Percentiles rank a stretch among this genome's conserved stretches.
Evolutionary conservation across 306 rosid species (phyloP).

Genomic region (Biancaea sappan): DNA sequence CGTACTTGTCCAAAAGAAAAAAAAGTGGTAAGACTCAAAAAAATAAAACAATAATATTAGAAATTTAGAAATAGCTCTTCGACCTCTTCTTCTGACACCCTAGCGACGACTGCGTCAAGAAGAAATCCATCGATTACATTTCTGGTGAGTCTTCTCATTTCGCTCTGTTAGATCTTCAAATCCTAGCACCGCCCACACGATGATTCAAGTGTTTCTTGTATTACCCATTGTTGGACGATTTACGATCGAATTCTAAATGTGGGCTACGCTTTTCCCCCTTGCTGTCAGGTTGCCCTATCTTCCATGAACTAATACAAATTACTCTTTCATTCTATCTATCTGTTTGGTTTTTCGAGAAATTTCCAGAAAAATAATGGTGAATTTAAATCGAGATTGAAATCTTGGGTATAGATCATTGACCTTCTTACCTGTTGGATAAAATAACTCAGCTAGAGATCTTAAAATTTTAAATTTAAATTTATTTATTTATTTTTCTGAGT

Average conservation of each 20-base stretch:
- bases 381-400: background rate
- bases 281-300: background rate
- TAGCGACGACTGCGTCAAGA: slow-evolving; percentile 10
- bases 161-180: slow-evolving; percentile 28
- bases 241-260: background rate
- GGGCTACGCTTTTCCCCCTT: background rate
- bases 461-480: too few relatives aligned
- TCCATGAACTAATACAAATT: background rate
- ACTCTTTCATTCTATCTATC: background rate
- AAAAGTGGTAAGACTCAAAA: too few relatives aligned
- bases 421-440: too few relatives aligned
- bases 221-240: background rate
- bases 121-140: background rate
- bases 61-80: background rate
- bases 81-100: background rate
- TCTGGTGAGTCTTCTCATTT: slow-evolving; percentile 37
- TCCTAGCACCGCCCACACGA: background rate
- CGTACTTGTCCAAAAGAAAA: too few relatives aligned
- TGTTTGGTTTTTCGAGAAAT: background rate
- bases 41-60: too few relatives aligned
- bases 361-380: too few relatives aligned
- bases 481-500: too few relatives aligned
- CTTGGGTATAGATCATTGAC: background rate
- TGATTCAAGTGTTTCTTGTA: background rate
- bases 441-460: too few relatives aligned